phyloP scores from a whole-genome alignment of 371 early-diverging fungal genomes.

The Rhizopus delemar region DNA sequence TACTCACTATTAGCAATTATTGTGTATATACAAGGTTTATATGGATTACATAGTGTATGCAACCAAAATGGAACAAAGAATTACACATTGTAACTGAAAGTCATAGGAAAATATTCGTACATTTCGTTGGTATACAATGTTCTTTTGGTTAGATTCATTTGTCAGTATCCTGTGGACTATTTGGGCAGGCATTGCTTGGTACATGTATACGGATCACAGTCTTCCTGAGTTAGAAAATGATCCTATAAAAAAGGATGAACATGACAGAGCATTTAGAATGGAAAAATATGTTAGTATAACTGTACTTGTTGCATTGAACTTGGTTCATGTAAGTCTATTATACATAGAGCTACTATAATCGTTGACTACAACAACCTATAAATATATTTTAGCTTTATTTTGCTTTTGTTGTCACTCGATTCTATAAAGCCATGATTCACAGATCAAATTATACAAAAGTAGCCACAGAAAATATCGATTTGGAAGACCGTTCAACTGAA shows the following conservation, averaged over 20 bases:
- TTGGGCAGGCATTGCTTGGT: slow-evolving; percentile 45
- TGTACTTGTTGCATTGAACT: slow-evolving; percentile 14
- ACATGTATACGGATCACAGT: slow-evolving; percentile 50
- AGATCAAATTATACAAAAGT: slow-evolving; percentile 2
- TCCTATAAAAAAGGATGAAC: slow-evolving; percentile 26
- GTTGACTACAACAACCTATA: background rate
- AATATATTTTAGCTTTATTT: background rate
- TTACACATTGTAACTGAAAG: background rate
- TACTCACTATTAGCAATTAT: slow-evolving; percentile 29
- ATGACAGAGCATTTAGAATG: slow-evolving; percentile 28
- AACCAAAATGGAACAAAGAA: background rate
- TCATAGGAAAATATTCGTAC: slow-evolving; percentile 29
- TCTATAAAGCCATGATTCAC: slow-evolving; percentile 4
- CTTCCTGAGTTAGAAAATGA: slow-evolving; percentile 39
- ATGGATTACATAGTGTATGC: slow-evolving; percentile 14
- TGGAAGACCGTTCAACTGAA: slow-evolving; percentile 5
- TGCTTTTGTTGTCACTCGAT: slow-evolving; percentile 6
- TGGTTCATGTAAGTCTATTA: background rate
- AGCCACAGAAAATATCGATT: slow-evolving; percentile 6
- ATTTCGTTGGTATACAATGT: slow-evolving; percentile 40
- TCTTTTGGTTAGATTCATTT: slow-evolving; percentile 49
- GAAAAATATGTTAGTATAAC: slow-evolving; percentile 50
- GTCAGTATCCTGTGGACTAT: slow-evolving; percentile 36
- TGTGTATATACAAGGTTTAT: slow-evolving; percentile 19
- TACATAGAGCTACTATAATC: background rate